phyloP scores from a whole-genome alignment of 2,329 filamentous ascomycete genomes.

The Botrytis medusae region DNA sequence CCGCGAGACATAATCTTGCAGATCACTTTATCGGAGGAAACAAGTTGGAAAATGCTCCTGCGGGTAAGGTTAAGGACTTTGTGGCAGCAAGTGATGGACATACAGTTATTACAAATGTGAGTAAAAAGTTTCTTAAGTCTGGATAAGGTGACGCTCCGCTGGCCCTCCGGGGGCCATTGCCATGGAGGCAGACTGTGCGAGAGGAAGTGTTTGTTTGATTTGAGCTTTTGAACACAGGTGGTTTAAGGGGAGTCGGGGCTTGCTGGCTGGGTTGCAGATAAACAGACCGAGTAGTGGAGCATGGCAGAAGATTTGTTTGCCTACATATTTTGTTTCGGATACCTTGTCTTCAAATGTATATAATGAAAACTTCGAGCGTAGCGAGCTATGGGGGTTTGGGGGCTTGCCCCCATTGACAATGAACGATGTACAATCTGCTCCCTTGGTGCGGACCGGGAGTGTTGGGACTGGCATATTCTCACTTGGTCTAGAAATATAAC shows the following conservation, averaged over 20 bases:
- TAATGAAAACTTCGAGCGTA: background rate
- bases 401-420: background rate
- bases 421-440: background rate
- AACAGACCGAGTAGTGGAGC: background rate
- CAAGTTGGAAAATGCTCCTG: conserved; percentile 74
- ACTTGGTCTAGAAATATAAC: background rate
- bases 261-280: background rate
- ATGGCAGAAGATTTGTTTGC: background rate
- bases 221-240: background rate
- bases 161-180: background rate
- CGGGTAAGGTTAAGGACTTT: conserved; percentile 94
- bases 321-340: background rate
- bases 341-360: background rate
- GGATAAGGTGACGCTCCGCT: background rate
- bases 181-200: background rate
- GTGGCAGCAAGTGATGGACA: conserved; percentile 86
- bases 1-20: conserved; percentile 78
- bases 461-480: background rate
- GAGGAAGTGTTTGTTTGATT: background rate
- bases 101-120: conserved; percentile 95
- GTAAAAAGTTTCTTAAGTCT: background rate
- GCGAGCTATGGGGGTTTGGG: background rate
- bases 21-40: conserved; percentile 98
- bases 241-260: no score
- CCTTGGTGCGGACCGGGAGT: background rate